Conservation (phyloP, 352 stramenopile genomes). For the Phytophthora brassicae region DNA sequence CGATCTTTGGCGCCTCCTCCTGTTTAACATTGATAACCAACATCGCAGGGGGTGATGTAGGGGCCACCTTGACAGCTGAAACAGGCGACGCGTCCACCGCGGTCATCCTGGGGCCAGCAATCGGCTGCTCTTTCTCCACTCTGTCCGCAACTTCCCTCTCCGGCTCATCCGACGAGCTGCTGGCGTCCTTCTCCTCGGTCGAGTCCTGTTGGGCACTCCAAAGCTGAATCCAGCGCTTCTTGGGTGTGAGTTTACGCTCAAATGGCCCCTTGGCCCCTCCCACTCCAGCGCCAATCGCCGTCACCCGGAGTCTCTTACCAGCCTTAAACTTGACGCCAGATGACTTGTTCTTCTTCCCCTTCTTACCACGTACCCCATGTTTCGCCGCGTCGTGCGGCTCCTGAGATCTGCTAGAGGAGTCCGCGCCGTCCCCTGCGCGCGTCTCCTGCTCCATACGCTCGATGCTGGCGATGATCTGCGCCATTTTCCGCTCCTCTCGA, state of each 20-base stretch:
- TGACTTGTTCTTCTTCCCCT: slow-evolving; percentile 36
- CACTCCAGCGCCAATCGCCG: slow-evolving; percentile 20
- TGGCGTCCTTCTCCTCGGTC: slow-evolving; percentile 17
- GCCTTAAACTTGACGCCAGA: slow-evolving; percentile 29
- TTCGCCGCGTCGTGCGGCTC: slow-evolving; percentile 27
- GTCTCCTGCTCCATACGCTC: slow-evolving; percentile 75
- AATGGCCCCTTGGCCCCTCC: slow-evolving; percentile 19
- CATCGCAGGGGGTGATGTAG: slow-evolving; percentile 1
- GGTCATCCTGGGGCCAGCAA: neutral
- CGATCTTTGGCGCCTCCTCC: slow-evolving; percentile 7
- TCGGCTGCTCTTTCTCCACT: neutral
- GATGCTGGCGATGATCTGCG: slow-evolving; percentile 78
- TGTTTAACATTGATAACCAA: neutral
- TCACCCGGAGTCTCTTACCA: slow-evolving; percentile 44
- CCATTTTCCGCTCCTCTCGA: slow-evolving; percentile 78
- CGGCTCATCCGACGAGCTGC: slow-evolving; percentile 9
- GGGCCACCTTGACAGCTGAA: slow-evolving; percentile 11
- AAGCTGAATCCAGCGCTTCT: slow-evolving; percentile 78
- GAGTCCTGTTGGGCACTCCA: slow-evolving; percentile 59
- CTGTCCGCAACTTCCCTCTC: neutral
- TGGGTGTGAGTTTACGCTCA: slow-evolving; percentile 57
- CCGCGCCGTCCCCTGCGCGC: slow-evolving; percentile 16
- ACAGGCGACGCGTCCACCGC: slow-evolving; percentile 7
- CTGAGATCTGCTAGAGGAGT: slow-evolving; percentile 19
- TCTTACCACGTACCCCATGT: slow-evolving; percentile 29